phyloP scores from a whole-genome alignment of 768 basidiomycete species.

The Suillus lakei region DNA sequence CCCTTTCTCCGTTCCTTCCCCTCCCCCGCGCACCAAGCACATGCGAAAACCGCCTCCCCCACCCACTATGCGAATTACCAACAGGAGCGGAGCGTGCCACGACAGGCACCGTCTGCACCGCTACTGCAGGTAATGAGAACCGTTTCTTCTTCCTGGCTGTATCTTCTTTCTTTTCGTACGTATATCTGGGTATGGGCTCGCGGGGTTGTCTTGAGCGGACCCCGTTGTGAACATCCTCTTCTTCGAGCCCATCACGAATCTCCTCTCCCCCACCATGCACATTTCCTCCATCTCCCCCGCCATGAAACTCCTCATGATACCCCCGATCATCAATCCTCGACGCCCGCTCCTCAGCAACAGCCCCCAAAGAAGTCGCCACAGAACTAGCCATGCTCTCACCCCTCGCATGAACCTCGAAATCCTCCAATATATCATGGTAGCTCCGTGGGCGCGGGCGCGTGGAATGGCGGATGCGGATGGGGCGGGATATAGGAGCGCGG shows the following conservation, averaged over 20 bases:
- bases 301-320: conserved; percentile 16
- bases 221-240: neutral
- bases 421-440: conserved; percentile 69
- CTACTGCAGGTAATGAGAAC: conserved; percentile 80
- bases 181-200: neutral
- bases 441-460: conserved; percentile 55
- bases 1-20: conserved; percentile 24
- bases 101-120: conserved; percentile 73
- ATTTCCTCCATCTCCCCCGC: neutral
- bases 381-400: conserved; percentile 35
- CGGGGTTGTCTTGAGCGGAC: neutral
- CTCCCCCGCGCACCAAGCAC: conserved; percentile 49
- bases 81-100: conserved; percentile 54
- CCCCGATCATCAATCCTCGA: conserved; percentile 1
- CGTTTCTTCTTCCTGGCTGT: conserved; percentile 67
- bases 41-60: conserved; percentile 59
- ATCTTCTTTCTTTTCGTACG: conserved; percentile 47
- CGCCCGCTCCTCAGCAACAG: conserved; percentile 6
- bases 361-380: conserved; percentile 31
- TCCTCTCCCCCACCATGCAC: neutral
- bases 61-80: conserved; percentile 21
- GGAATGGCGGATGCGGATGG: conserved; percentile 37
- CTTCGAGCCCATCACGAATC: neutral
- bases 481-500: conserved; percentile 15
- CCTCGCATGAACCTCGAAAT: conserved; percentile 51